Percentiles rank a stretch among this genome's conserved stretches.
Conservation (phyloP, 2,329 filamentous ascomycete species). For the Aspergillus costaricaensis region DNA sequence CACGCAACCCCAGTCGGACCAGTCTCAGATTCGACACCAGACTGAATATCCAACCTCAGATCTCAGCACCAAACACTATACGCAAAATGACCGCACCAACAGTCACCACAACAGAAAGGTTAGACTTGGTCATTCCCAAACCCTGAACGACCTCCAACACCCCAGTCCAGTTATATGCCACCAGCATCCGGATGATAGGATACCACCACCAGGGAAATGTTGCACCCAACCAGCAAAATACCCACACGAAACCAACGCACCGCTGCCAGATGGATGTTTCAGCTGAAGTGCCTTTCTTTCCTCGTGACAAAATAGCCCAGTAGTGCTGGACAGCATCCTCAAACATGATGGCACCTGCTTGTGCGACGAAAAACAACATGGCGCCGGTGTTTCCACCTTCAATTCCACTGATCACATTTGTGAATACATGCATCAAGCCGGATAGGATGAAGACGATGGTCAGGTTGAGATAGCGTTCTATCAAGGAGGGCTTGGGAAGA, state of each 20-base stretch:
- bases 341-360: slow-evolving; percentile 29
- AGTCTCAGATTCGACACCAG: too few relatives aligned
- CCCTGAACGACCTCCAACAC: not conserved
- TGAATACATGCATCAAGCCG: slow-evolving; percentile 24
- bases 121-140: not conserved
- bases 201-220: slow-evolving; percentile 7
- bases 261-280: slow-evolving; percentile 1
- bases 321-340: slow-evolving; percentile 31
- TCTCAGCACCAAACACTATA: not conserved
- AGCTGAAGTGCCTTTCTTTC: too few relatives aligned
- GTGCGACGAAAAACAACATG: slow-evolving; percentile 27
- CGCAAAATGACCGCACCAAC: not conserved
- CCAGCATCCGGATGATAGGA: not conserved
- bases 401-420: slow-evolving; percentile 21
- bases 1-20: not conserved
- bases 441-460: slow-evolving; percentile 34
- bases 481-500: slow-evolving; percentile 20
- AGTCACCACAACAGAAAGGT: not conserved
- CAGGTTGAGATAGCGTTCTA: slow-evolving; percentile 32
- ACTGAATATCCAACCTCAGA: not conserved
- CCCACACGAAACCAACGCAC: slow-evolving; percentile 2
- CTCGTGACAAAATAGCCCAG: slow-evolving; percentile 10
- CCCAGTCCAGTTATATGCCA: not conserved
- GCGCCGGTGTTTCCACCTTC: slow-evolving; percentile 19
- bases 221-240: not conserved